Percentiles rank a stretch among this genome's conserved stretches.
Conservation (phyloP, 1,139 yeast species). For the Kluyveromyces sp. region DNA sequence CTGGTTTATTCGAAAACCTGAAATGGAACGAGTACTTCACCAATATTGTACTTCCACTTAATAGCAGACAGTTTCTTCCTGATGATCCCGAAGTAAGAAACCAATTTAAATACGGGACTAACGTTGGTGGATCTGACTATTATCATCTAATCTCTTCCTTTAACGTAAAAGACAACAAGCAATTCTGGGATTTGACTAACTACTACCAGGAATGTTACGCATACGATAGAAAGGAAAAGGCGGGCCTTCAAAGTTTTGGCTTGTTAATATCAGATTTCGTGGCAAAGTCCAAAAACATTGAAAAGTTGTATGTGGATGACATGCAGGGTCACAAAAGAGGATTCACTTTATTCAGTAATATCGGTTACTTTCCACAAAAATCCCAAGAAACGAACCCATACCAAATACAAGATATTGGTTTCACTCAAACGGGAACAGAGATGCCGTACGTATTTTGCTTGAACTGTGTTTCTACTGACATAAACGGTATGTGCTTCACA, state of each 20-base stretch:
- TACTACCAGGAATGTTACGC: conserved; percentile 14
- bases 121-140: conserved; percentile 23
- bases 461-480: conserved; percentile 18
- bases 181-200: conserved; percentile 18
- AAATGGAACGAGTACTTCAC: conserved; percentile 16
- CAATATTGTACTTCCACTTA: conserved; percentile 20
- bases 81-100: conserved; percentile 11
- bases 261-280: conserved; percentile 17
- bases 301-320: conserved; percentile 14
- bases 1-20: conserved; percentile 13
- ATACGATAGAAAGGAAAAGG: conserved; percentile 12
- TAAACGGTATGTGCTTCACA: conserved; percentile 19
- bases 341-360: conserved; percentile 22
- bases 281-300: conserved; percentile 16
- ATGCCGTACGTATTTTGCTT: conserved; percentile 18
- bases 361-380: conserved; percentile 14
- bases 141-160: conserved; percentile 18
- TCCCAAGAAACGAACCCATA: conserved; percentile 7
- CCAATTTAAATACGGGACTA: conserved; percentile 19
- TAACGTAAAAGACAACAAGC: conserved; percentile 8
- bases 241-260: conserved; percentile 18
- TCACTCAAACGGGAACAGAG: conserved; percentile 21
- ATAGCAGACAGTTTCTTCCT: conserved; percentile 16
- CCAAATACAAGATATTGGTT: conserved; percentile 14
- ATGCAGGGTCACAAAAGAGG: conserved; percentile 16